Conservation (phyloP, 352 stramenopile genomes). For the Globisporangium sylvaticum region DNA sequence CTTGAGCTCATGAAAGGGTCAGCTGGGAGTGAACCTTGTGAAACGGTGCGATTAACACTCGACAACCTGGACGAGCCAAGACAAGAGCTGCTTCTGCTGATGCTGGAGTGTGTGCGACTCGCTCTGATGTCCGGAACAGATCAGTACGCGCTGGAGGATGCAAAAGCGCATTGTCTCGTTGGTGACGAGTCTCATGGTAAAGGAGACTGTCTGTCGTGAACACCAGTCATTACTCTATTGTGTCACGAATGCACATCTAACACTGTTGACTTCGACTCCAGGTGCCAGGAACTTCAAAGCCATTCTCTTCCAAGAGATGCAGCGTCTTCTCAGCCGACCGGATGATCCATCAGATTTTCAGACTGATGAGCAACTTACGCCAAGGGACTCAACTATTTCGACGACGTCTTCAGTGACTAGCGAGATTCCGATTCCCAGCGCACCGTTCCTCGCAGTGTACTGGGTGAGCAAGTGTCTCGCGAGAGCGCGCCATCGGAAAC, state of each 20-base stretch:
- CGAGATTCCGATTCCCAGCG: neutral
- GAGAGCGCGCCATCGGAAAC: neutral
- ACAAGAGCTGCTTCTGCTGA: neutral
- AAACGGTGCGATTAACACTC: neutral
- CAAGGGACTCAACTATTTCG: neutral
- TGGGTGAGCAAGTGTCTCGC: slow-evolving; percentile 9
- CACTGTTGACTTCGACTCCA: neutral
- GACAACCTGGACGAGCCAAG: neutral
- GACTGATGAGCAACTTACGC: neutral
- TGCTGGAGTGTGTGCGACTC: slow-evolving; percentile 3
- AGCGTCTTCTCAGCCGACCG: neutral
- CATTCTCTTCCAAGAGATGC: neutral
- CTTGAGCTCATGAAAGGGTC: slow-evolving; percentile 1
- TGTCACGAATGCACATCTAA: neutral
- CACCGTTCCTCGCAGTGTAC: neutral
- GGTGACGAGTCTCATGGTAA: neutral
- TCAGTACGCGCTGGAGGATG: neutral
- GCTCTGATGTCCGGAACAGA: slow-evolving; percentile 4
- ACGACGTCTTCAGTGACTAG: neutral
- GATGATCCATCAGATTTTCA: neutral
- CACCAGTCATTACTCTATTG: no score
- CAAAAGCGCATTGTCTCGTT: neutral
- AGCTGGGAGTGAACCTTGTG: neutral
- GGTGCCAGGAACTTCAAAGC: neutral
- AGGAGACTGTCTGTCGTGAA: neutral